Percentiles rank a stretch among this genome's conserved stretches.
Evolutionary conservation across 768 basidiomycete genomes (phyloP).

Genomic region (Suillus subalutaceus): DNA sequence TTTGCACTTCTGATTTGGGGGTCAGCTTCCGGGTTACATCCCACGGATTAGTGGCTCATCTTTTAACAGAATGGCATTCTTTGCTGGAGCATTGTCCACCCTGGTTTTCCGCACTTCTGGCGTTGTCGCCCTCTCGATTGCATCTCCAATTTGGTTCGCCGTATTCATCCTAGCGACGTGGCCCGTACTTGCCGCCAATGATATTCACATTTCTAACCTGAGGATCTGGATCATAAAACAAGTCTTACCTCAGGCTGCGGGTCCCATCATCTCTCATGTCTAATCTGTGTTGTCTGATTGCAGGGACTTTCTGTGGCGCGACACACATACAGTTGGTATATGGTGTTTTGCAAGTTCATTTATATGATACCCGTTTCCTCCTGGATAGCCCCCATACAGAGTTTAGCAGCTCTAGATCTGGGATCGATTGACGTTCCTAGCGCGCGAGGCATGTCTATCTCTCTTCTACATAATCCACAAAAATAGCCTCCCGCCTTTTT

Average conservation of each 20-base stretch:
- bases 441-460: neutral
- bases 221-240: neutral
- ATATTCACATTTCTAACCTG: neutral
- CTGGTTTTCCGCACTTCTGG: constrained; percentile 6
- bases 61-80: constrained; percentile 10
- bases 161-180: constrained; percentile 8
- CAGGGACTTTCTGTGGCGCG: neutral
- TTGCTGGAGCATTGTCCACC: constrained; percentile 9
- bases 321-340: neutral
- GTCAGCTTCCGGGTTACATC: constrained; percentile 19
- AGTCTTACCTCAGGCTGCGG: neutral
- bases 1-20: constrained; percentile 36
- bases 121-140: neutral
- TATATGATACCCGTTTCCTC: neutral
- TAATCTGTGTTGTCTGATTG: neutral
- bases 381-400: neutral
- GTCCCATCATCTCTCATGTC: neutral
- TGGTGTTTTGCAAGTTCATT: neutral
- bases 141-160: constrained; percentile 4
- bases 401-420: neutral
- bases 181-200: constrained; percentile 9
- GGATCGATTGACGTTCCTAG: neutral
- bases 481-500: neutral
- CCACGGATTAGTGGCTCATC: neutral
- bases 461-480: neutral